These are phyloP conservation scores for Chenopodium formosanum DNA, from an alignment of 148 eudicot species.

Conservation along the genomic window DNA sequence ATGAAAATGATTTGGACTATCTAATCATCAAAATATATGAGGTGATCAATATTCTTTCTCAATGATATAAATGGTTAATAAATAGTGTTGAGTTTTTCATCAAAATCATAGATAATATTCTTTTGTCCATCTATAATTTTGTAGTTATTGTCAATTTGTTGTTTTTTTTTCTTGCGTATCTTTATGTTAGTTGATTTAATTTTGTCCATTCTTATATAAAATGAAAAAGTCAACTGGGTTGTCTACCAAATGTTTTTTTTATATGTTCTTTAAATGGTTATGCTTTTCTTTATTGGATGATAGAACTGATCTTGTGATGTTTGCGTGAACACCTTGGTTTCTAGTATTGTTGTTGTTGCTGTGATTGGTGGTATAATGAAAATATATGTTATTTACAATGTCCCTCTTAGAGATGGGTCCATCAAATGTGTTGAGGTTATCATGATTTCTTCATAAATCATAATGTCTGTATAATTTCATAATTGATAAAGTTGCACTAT, in stretches of 20 bases:
- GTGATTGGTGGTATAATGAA: not conserved
- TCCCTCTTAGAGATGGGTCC: not conserved
- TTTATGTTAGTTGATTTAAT: not conserved
- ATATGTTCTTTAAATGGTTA: conserved; percentile 14
- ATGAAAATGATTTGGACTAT: not conserved
- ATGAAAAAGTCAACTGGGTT: not conserved
- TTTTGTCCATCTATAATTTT: not conserved
- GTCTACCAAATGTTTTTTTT: conserved; percentile 22
- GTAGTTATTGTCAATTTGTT: not conserved
- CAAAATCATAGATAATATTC: no score
- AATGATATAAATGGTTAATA: not conserved
- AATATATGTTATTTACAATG: not conserved
- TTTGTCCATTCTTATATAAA: not conserved
- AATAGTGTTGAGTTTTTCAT: no score
- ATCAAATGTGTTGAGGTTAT: not conserved
- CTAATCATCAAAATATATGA: not conserved
- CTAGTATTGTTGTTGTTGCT: not conserved
- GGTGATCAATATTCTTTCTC: not conserved
- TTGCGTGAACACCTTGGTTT: not conserved
- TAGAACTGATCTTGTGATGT: not conserved
- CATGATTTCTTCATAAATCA: no score
- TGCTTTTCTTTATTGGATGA: not conserved
- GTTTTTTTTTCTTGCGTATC: not conserved
- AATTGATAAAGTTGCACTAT: not conserved
- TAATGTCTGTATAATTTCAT: no score